Base-by-base conservation (phyloP, 352 stramenopile genomes). In the Globisporangium viniferum region DNA sequence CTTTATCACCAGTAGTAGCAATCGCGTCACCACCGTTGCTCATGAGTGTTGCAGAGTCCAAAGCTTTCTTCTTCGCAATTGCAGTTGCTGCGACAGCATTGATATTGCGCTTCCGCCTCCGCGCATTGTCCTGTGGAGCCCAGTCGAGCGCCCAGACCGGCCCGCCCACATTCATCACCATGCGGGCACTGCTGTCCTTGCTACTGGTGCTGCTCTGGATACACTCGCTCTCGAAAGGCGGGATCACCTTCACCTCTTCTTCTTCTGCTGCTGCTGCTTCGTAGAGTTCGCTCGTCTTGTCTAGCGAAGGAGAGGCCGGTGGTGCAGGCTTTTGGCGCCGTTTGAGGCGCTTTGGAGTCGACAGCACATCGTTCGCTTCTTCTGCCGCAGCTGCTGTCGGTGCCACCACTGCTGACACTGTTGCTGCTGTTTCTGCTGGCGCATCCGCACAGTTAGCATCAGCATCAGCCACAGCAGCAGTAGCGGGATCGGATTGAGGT, bases 91-190 rank as follows among this genome's bases (percentile, higher is more conserved):
- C 44, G 15, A 20, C 18, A 4, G 20, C 29, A 5, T 18, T 20
- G 4, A 46, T 8, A 5, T 46, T 62, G 44, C 54, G 67, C 27
- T 48, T 53, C 29, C 54, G 54, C 14, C 53, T 46, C 14, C 60
- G 22, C 10, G 33, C 5, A 14, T 1, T 63, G 48, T 62, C 71
- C 10, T 66, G 61, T 12, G 78, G 82, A 48, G 92, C 58, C 86
- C 86, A 94, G 54, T 93, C 86, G 80, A 94, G 92, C 10, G 86
- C 86, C 84, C 84, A 93, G 44, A 94, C 79, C 2, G 86, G 86
- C 22, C 86, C 86, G 24, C 86, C 86, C 0, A 80, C 83, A 62
- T 94, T 93, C 18, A 93, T 41, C 20, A 69, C 85, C 67, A 85
- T 82, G 66, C 75, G 74, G 6, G 77, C 68, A 12, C 66, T 61